Evolutionary conservation across 805 yeast species (phyloP).

Genomic region (Cyberlindnera bimundalis): DNA sequence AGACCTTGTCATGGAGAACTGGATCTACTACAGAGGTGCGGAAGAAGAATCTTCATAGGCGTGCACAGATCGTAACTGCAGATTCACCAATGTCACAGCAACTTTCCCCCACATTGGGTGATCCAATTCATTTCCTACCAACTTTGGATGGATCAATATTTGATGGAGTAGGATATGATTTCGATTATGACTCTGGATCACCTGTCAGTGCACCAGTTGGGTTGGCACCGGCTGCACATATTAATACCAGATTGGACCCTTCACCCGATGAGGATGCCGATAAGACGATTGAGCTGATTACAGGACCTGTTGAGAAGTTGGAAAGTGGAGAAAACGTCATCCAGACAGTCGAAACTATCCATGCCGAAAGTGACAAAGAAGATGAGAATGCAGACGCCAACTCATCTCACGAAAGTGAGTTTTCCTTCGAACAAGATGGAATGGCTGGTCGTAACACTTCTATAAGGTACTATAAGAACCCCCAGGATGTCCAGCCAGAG

Average conservation of each 20-base stretch:
- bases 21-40: neutral
- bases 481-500: conserved; percentile 18
- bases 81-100: conserved; percentile 10
- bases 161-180: neutral
- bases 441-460: conserved; percentile 51
- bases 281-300: neutral
- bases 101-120: conserved; percentile 2
- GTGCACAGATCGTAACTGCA: conserved; percentile 26
- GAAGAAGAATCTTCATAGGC: conserved; percentile 23
- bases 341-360: too few relatives aligned
- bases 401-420: conserved; percentile 29
- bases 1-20: conserved; percentile 1
- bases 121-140: conserved; percentile 9
- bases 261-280: neutral
- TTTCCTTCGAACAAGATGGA: conserved; percentile 48
- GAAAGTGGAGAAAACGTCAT: too few relatives aligned
- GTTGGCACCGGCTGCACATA: conserved; percentile 7
- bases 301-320: too few relatives aligned
- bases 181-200: neutral
- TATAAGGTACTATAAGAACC: conserved; percentile 46
- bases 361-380: neutral
- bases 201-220: neutral
- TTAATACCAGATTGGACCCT: neutral
- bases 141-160: conserved; percentile 7
- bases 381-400: neutral